A percentile compares a stretch with the other conserved stretches of the same genome.
phyloP scores from a whole-genome alignment of 192 early-diverging fungal species.

The Endogone sp. region DNA sequence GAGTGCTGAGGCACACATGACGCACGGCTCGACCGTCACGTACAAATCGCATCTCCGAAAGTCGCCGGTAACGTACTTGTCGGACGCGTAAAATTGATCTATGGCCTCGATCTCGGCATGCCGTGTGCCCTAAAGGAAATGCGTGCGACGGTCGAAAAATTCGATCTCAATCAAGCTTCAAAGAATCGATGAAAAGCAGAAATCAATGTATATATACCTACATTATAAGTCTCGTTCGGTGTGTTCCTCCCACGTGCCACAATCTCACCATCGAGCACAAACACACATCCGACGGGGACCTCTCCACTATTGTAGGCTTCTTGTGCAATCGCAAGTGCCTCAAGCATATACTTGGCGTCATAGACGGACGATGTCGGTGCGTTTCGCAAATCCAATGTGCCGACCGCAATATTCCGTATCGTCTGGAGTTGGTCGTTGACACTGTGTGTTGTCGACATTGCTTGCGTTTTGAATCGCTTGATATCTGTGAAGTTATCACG shows the following conservation, averaged over 20 bases:
- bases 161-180: background rate
- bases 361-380: background rate
- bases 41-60: conserved; percentile 71
- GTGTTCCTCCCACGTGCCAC: conserved; percentile 84
- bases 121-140: conserved; percentile 64
- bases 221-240: conserved; percentile 86
- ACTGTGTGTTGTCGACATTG: background rate
- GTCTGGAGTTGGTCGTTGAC: background rate
- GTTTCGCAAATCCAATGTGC: background rate
- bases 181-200: too few species aligned
- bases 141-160: background rate
- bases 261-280: conserved; percentile 65
- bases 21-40: conserved; percentile 97
- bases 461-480: background rate
- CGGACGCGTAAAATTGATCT: conserved; percentile 59
- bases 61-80: conserved; percentile 28
- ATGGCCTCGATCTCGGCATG: conserved; percentile 97
- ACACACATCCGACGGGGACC: conserved; percentile 96
- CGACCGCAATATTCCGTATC: background rate
- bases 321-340: conserved; percentile 52
- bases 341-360: conserved; percentile 8
- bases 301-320: conserved; percentile 80
- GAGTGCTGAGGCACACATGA: conserved; percentile 96
- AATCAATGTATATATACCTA: too few species aligned
- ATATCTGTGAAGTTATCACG: background rate